Evolutionary conservation across 306 rosid genomes (phyloP).

Genomic region (Lagenaria siceraria): DNA sequence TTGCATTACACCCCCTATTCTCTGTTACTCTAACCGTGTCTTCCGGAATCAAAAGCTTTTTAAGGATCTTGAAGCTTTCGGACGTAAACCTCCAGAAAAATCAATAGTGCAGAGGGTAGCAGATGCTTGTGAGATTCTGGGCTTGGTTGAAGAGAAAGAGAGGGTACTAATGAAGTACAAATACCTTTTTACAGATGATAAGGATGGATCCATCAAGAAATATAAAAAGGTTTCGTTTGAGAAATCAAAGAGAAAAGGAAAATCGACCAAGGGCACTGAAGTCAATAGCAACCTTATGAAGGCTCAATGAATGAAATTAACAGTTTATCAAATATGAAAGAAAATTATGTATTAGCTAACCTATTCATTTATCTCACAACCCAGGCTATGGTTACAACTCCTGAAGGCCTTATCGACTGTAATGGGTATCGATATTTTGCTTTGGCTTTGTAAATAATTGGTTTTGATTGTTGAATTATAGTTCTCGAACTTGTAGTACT

Average conservation of each 20-base stretch:
- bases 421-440: neutral
- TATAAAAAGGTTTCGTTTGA: neutral
- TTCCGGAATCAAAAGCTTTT: conserved; percentile 45
- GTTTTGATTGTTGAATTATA: neutral
- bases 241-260: neutral
- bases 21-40: neutral
- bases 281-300: neutral
- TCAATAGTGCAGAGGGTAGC: conserved; percentile 62
- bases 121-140: conserved; percentile 64
- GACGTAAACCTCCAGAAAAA: conserved; percentile 80
- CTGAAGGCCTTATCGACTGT: neutral
- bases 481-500: neutral
- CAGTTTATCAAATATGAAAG: neutral
- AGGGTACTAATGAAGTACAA: conserved; percentile 60
- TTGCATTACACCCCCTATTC: neutral
- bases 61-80: conserved; percentile 77
- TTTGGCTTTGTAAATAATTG: neutral
- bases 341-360: neutral
- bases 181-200: conserved; percentile 23
- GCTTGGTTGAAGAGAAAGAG: conserved; percentile 48
- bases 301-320: neutral
- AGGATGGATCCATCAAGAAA: conserved; percentile 21
- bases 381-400: neutral
- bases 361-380: neutral
- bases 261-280: neutral